Conservation (phyloP, 2,329 filamentous ascomycete genomes). For the Hyphodiscus sp. region DNA sequence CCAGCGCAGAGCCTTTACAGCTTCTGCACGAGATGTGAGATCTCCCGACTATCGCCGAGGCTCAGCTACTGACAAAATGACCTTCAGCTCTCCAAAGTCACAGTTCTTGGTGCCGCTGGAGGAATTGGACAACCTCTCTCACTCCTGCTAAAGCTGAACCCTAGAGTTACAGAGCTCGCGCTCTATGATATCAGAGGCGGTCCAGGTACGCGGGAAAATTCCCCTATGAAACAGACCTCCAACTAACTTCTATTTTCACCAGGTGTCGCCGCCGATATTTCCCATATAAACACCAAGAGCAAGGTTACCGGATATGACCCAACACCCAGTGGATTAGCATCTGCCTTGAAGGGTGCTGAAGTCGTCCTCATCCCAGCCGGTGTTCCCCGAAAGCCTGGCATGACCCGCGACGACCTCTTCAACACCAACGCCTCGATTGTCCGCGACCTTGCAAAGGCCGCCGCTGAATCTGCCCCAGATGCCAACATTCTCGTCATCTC, state of each 20-base stretch:
- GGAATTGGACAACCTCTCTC: constrained; percentile 96
- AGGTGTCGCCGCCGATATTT: constrained; percentile 98
- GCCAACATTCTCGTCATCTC: constrained; percentile 97
- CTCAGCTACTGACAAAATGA: constrained; percentile 20
- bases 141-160: constrained; percentile 97
- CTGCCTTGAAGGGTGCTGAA: constrained; percentile 79
- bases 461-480: constrained; percentile 79
- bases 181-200: constrained; percentile 96
- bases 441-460: constrained; percentile 93
- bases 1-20: constrained; percentile 77
- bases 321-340: constrained; percentile 66
- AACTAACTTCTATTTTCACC: constrained; percentile 20
- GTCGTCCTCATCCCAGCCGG: constrained; percentile 96
- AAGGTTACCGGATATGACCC: constrained; percentile 84
- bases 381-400: constrained; percentile 91
- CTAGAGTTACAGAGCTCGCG: constrained; percentile 74
- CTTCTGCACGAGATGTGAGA: constrained; percentile 68
- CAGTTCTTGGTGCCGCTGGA: constrained; percentile 92
- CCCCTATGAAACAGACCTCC: constrained; percentile 5
- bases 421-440: constrained; percentile 99
- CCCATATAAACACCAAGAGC: constrained; percentile 99
- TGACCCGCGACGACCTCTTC: constrained; percentile 99
- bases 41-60: constrained; percentile 3
- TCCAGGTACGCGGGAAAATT: constrained; percentile 60
- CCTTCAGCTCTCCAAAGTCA: constrained; percentile 84